Evolutionary conservation across 2,329 filamentous ascomycete genomes (phyloP), one percentile per base, ranked within the genome.

Genomic region (Trichothecium roseum): DNA sequence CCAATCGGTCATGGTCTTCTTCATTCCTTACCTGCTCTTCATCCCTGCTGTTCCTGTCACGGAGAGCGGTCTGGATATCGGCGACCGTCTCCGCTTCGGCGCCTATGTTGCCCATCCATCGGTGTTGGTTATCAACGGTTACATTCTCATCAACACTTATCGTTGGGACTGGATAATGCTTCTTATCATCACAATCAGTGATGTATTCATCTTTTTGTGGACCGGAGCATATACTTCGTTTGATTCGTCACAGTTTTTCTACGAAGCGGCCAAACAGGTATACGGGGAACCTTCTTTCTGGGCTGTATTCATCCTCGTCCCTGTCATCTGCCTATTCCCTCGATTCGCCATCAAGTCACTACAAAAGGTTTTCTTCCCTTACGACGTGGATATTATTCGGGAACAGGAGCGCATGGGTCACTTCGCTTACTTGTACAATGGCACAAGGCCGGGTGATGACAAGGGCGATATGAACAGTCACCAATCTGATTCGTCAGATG

Each of bases 141-240:
- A 96, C 64, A 85, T 98, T 46, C 67, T 98, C 44, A 78, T 96
- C 64, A 98, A 98, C 61, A 93, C 84, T 1, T 96, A 94, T 59
- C 78, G 89, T 41, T 98, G 91, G 91, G 91, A 98, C 57, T 98
- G 89, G 89, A 68, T 98, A 50, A 93, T 93, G 62, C 60, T 88
- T 16, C 65, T 94, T 40, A 81, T 95, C 42, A 81, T 93, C 35
- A 61, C 62, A 17, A 72, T 96, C 56, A 94, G 87, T 60, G 82
- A 83, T 42, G 56, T 96, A 20, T 74, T 95, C 49, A 76, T 96
- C 52, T 98, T 87, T 68, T 82, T 94, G 64, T 96, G 91, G 87
- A 95, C 91, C 5, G 91, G 87, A 20, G 72, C 94, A 27, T 98
- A 93, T 62, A 72, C 72, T 0, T 57, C 68, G 4, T 63, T 63